phyloP scores from a whole-genome alignment of 2,329 filamentous ascomycete genomes.

The Diaporthe ampelina region DNA sequence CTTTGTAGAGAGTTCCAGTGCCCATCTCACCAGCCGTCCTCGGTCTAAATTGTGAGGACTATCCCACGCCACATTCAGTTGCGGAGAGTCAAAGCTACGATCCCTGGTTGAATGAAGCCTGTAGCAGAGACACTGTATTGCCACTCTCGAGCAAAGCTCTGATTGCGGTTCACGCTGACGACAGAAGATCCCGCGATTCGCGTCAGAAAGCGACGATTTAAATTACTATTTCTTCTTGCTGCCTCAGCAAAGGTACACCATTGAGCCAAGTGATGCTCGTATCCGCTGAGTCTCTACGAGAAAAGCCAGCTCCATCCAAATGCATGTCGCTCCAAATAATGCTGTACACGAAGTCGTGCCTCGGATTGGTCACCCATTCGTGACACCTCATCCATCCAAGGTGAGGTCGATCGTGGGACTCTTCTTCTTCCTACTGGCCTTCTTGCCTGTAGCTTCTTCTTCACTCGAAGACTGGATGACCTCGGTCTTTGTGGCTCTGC shows the following conservation, averaged over 20 bases:
- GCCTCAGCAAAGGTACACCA: not conserved
- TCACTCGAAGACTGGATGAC: conserved; percentile 16
- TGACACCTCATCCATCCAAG: not conserved
- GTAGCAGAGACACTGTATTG: not conserved
- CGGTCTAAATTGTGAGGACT: not conserved
- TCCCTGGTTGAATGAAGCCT: too few relatives aligned
- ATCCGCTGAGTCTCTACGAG: not conserved
- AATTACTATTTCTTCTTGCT: not conserved
- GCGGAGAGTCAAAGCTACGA: not conserved
- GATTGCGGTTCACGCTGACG: not conserved
- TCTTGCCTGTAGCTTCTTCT: not conserved
- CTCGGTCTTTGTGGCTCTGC: not conserved
- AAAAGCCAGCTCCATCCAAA: not conserved
- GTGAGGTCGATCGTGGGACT: conserved; percentile 37
- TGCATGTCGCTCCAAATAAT: not conserved
- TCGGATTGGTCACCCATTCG: not conserved
- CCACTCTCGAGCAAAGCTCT: not conserved
- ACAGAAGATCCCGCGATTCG: not conserved
- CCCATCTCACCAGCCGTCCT: not conserved
- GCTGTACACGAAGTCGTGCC: not conserved
- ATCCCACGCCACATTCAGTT: not conserved
- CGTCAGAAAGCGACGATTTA: not conserved
- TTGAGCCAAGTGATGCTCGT: not conserved
- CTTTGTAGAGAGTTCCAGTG: not conserved
- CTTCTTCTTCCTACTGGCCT: not conserved